Conservation (phyloP, 345 rosid genomes). For the Pistacia vera region DNA sequence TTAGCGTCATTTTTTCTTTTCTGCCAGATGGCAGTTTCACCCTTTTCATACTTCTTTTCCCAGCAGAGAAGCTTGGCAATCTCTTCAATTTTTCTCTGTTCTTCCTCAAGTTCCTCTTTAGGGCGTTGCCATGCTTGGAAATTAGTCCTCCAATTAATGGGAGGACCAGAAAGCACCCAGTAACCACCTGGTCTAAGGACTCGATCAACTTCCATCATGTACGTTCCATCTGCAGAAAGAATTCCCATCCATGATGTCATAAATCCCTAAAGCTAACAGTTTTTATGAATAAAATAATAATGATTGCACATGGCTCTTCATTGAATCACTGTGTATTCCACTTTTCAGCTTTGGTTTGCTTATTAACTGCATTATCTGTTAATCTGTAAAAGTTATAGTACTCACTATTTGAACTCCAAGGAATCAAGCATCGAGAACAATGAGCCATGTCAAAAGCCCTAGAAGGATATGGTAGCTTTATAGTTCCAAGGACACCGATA, state of each 20-base stretch:
- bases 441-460: slow-evolving; percentile 66
- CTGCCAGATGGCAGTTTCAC: slow-evolving; percentile 68
- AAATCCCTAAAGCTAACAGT: not conserved
- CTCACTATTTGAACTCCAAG: slow-evolving; percentile 69
- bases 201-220: slow-evolving; percentile 73
- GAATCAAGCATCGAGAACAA: slow-evolving; percentile 72
- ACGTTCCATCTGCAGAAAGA: slow-evolving; percentile 54
- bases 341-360: not conserved
- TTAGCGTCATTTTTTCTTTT: slow-evolving; percentile 51
- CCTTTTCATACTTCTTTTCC: slow-evolving; percentile 70
- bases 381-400: not conserved
- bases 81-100: slow-evolving; percentile 63
- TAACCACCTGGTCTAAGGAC: slow-evolving; percentile 76
- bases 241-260: slow-evolving; percentile 7
- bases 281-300: not conserved
- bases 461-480: slow-evolving; percentile 61
- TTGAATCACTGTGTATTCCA: not conserved
- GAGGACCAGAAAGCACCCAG: slow-evolving; percentile 74
- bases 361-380: not conserved
- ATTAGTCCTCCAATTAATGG: slow-evolving; percentile 56
- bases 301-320: not conserved
- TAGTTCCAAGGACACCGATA: slow-evolving; percentile 68
- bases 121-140: slow-evolving; percentile 59
- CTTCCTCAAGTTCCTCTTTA: slow-evolving; percentile 56
- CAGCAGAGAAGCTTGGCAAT: slow-evolving; percentile 66